A percentile compares a stretch with the other conserved stretches of the same genome.
Evolutionary conservation across 2,329 filamentous ascomycete genomes (phyloP).

Genomic region (Apiospora marii): DNA sequence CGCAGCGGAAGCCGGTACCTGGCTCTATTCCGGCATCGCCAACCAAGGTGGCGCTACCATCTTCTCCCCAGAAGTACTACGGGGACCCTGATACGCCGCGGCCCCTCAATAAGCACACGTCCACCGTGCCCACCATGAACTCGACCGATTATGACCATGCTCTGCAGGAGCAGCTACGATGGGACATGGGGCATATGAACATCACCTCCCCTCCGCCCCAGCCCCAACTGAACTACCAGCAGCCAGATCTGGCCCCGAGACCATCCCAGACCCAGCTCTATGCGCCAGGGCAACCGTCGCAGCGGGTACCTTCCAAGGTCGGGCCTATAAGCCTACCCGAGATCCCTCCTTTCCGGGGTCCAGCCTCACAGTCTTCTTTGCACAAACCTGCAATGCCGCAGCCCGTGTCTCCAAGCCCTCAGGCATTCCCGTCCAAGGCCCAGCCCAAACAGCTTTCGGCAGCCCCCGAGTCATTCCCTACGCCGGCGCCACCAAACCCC

Average conservation of each 20-base stretch:
- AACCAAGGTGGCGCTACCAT: constrained; percentile 66
- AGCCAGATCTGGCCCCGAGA: constrained; percentile 35
- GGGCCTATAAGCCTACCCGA: constrained; percentile 57
- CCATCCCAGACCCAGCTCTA: constrained; percentile 38
- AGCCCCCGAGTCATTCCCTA: constrained; percentile 59
- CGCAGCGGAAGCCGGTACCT: constrained; percentile 64
- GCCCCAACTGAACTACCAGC: constrained; percentile 32
- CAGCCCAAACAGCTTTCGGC: constrained; percentile 55
- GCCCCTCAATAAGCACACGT: constrained; percentile 53
- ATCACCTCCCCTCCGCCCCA: constrained; percentile 46
- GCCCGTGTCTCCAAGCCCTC: constrained; percentile 45
- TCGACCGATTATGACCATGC: constrained; percentile 65
- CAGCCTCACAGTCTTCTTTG: constrained; percentile 40
- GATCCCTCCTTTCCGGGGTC: constrained; percentile 62
- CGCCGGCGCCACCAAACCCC: constrained; percentile 62
- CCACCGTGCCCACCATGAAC: constrained; percentile 54
- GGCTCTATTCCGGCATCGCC: constrained; percentile 55
- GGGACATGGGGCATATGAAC: constrained; percentile 66
- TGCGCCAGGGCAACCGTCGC: constrained; percentile 32
- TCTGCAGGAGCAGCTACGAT: constrained; percentile 69
- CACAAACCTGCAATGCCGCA: constrained; percentile 35
- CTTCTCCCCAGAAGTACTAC: constrained; percentile 60
- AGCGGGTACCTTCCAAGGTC: constrained; percentile 48
- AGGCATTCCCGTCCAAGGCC: constrained; percentile 63
- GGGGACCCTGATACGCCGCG: constrained; percentile 56